Evolutionary conservation across 805 yeast genomes (phyloP).

Genomic region (Myxozyma vanderwaltii): DNA sequence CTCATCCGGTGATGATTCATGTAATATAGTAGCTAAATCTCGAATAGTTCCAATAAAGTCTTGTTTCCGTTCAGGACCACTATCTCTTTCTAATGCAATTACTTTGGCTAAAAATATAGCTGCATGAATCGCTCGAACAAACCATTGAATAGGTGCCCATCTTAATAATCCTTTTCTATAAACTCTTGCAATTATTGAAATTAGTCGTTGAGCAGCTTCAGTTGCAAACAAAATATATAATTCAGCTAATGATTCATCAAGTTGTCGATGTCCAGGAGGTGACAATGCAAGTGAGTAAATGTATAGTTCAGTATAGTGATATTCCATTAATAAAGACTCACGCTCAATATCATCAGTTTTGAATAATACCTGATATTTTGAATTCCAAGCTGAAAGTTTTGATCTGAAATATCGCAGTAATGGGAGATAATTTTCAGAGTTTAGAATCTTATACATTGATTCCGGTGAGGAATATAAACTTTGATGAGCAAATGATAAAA

Average conservation of each 20-base stretch:
- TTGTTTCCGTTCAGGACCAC: slow-evolving; percentile 40
- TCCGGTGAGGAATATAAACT: slow-evolving; percentile 62
- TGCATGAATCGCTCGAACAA: slow-evolving; percentile 79
- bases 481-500: slow-evolving; percentile 80
- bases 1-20: slow-evolving; percentile 88
- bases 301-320: slow-evolving; percentile 79
- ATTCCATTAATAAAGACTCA: slow-evolving; percentile 79
- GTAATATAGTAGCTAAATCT: slow-evolving; percentile 67
- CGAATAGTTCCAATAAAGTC: slow-evolving; percentile 70
- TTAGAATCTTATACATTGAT: slow-evolving; percentile 42
- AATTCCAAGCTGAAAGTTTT: slow-evolving; percentile 75
- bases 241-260: slow-evolving; percentile 61
- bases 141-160: slow-evolving; percentile 92
- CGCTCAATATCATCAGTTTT: slow-evolving; percentile 53
- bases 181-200: slow-evolving; percentile 69
- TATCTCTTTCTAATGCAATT: slow-evolving; percentile 45
- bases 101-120: slow-evolving; percentile 90
- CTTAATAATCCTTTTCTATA: slow-evolving; percentile 61
- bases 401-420: slow-evolving; percentile 75
- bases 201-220: slow-evolving; percentile 77
- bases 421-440: slow-evolving; percentile 54
- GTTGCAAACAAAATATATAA: slow-evolving; percentile 80
- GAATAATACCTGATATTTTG: slow-evolving; percentile 59
- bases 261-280: slow-evolving; percentile 45
- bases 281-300: slow-evolving; percentile 78